These are phyloP conservation scores for Wickerhamiella sergipiensis DNA, from an alignment of 805 yeast species.

Conservation along the genomic window DNA sequence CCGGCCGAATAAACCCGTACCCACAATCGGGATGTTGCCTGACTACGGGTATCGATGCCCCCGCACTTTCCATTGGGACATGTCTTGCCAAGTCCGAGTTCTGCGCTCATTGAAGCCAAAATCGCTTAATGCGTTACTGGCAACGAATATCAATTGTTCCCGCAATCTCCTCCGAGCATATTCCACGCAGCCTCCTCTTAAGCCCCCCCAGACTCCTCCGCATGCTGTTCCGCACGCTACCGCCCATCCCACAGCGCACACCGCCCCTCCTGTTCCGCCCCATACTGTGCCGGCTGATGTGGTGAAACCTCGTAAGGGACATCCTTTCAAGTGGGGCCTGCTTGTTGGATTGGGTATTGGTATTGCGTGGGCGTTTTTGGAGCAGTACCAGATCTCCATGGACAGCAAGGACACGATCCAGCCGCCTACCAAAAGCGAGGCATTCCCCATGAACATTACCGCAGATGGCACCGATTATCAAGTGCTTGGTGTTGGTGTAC, in stretches of 20 bases:
- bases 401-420: conserved; percentile 14
- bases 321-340: conserved; percentile 5
- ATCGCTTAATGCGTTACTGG: not conserved
- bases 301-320: not conserved
- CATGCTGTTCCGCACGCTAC: too few species aligned
- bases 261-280: not conserved
- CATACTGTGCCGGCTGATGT: too few species aligned
- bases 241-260: too few species aligned
- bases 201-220: not conserved
- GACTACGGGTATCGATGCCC: not conserved
- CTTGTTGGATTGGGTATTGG: conserved; percentile 8
- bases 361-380: conserved; percentile 5
- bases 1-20: not conserved
- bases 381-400: conserved; percentile 1
- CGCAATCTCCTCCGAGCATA: not conserved
- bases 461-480: conserved; percentile 29
- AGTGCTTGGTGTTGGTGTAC: conserved; percentile 65
- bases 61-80: not conserved
- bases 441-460: conserved; percentile 21
- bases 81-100: not conserved
- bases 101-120: not conserved
- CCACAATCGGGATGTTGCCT: not conserved
- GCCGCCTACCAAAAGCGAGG: conserved; percentile 24
- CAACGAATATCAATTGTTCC: not conserved
- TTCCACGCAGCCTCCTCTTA: not conserved